A percentile compares a stretch with the other conserved stretches of the same genome.
Evolutionary conservation across 2,329 filamentous ascomycete species (phyloP).

Genomic region (Colletotrichum scovillei): DNA sequence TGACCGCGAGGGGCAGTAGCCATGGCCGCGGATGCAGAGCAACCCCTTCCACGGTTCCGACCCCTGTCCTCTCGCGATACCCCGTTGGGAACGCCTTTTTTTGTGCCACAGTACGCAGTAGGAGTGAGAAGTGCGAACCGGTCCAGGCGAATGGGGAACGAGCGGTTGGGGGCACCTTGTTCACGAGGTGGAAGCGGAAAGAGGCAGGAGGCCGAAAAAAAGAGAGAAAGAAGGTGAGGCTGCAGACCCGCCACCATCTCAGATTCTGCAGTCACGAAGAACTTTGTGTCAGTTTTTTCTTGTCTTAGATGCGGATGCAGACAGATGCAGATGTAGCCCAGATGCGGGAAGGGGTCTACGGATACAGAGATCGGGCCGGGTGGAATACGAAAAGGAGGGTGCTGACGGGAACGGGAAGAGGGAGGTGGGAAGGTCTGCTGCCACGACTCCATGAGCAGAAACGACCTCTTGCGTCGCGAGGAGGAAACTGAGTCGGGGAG

Average conservation of each 20-base stretch:
- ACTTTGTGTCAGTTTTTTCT: neutral
- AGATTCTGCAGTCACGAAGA: neutral
- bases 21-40: conserved; percentile 13
- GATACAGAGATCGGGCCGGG: neutral
- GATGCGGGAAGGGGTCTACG: neutral
- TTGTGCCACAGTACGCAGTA: too few relatives aligned
- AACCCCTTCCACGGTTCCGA: neutral
- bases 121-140: neutral
- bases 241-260: neutral
- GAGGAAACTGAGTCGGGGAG: neutral
- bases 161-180: neutral
- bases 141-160: neutral
- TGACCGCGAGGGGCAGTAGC: conserved; percentile 26
- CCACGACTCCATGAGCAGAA: neutral
- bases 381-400: neutral
- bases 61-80: neutral
- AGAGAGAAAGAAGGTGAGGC: too few relatives aligned
- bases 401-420: neutral
- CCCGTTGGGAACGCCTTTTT: neutral
- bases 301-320: neutral
- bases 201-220: conserved; percentile 6
- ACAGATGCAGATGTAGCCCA: neutral
- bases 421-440: neutral
- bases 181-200: conserved; percentile 7
- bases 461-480: neutral